Base-by-base conservation (phyloP, 345 rosid species). In the Bruguiera parviflora region DNA sequence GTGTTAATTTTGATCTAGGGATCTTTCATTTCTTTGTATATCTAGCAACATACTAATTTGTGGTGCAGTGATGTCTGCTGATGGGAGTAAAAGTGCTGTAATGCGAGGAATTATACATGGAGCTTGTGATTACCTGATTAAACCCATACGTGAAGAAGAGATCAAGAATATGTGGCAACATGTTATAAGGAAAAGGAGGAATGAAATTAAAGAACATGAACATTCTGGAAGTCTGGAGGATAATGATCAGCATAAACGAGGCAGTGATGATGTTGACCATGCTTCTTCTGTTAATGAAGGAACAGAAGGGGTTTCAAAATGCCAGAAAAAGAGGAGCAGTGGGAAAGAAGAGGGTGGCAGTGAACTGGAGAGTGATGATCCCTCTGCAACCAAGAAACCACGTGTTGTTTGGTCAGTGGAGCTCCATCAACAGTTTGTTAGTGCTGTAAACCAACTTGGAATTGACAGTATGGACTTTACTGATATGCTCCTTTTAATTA, bases 381-480 rank as follows among this genome's bases (percentile, higher is more conserved):
- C 84, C 18, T 75, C 87, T 53, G 53, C 84, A 29, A 71, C 87
- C 24, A 91, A 91, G 84, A 91, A 84, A 73, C 89, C 97, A 11
- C 87, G 97, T 16, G 91, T 91, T 8, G 96, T 91, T 52, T 91
- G 97, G 97, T 91, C 97, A 0, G 94, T 91, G 65, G 96, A 91
- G 64, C 92, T 91, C 56, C 97, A 91, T 79, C 91, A 87, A 71
- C 96, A 91, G 61, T 91, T 91, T 77, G 93, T 87, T 56, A 78
- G 78, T 71, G 97, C 97, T 9, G 89, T 89, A 7, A 85, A 87
- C 73, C 91, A 86, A 65, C 91, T 91, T 62, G 97, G 97, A 47
- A 79, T 91, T 70, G 97, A 91, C 25, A 89, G 97, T 91, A 91
- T 73, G 88, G 66, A 74, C 73, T 60, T 75, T 19, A 59, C 43